A percentile compares a stretch with the other conserved stretches of the same genome.
phyloP scores from a whole-genome alignment of 2,329 filamentous ascomycete genomes.

The Bimuria novae-zelandiae region DNA sequence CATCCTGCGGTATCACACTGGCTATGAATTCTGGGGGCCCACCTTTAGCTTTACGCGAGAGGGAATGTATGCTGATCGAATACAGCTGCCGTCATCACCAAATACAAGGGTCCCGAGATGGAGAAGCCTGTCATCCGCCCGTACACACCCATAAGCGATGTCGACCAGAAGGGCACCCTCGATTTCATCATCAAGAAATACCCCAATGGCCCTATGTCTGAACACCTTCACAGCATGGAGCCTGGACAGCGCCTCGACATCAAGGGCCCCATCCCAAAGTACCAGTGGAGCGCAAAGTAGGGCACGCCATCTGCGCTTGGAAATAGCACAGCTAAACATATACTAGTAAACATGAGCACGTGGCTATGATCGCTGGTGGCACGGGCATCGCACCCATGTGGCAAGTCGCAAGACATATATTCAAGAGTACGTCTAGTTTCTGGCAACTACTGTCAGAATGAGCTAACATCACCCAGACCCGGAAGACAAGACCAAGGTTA shows the following conservation, averaged over 20 bases:
- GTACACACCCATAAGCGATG: constrained; percentile 90
- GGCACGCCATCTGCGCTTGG: too few relatives aligned
- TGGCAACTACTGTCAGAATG: background rate
- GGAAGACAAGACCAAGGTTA: constrained; percentile 96
- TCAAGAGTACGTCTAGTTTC: constrained; percentile 69
- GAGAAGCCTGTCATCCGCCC: constrained; percentile 88
- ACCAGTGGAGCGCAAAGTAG: constrained; percentile 77
- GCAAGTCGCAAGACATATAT: constrained; percentile 88
- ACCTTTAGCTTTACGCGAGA: too few relatives aligned
- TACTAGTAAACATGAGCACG: constrained; percentile 96
- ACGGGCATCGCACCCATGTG: constrained; percentile 99
- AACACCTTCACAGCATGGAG: constrained; percentile 80
- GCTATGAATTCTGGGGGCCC: too few relatives aligned
- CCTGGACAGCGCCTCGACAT: constrained; percentile 84
- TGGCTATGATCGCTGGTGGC: constrained; percentile 86
- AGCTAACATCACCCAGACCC: constrained; percentile 52
- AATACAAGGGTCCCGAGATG: constrained; percentile 81
- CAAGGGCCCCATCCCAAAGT: constrained; percentile 96
- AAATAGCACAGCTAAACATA: too few relatives aligned
- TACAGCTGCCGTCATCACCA: constrained; percentile 78
- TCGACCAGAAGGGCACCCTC: constrained; percentile 77
- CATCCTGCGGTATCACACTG: too few relatives aligned
- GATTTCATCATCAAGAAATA: constrained; percentile 94
- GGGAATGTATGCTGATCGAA: constrained; percentile 13
- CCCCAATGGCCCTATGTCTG: constrained; percentile 87